These are phyloP conservation scores for Hordeum pubiflorum DNA, from an alignment of 202 grass and related monocot species.

Conservation along the genomic window DNA sequence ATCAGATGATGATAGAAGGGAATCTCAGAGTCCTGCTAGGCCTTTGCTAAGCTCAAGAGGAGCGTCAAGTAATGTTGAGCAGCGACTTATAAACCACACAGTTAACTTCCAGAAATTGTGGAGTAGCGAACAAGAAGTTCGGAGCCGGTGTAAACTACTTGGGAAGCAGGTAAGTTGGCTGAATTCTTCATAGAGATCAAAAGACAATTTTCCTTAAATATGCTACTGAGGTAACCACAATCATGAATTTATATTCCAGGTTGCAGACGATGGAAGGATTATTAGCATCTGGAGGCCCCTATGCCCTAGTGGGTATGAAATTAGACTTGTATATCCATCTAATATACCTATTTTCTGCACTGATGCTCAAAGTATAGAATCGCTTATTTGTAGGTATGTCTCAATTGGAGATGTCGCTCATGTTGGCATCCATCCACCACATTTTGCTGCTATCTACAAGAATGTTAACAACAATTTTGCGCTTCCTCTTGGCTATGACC, in stretches of 20 bases:
- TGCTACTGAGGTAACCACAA: not conserved
- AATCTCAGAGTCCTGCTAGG: conserved; percentile 47
- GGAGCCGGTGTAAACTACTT: conserved; percentile 80
- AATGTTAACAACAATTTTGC: conserved; percentile 64
- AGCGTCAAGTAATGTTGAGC: conserved; percentile 52
- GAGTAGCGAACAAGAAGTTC: conserved; percentile 85
- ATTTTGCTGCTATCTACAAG: conserved; percentile 62
- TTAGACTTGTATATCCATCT: conserved; percentile 14
- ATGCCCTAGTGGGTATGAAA: conserved; percentile 73
- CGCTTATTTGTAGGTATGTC: conserved; percentile 61
- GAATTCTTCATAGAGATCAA: not conserved
- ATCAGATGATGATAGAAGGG: conserved; percentile 61
- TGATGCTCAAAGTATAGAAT: conserved; percentile 4
- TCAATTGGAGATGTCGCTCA: conserved; percentile 85
- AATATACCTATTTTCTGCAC: conserved; percentile 15
- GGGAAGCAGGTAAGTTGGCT: conserved; percentile 67
- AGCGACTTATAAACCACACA: conserved; percentile 45
- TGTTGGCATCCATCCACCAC: conserved; percentile 58
- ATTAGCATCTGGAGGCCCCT: conserved; percentile 83
- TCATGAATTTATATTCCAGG: conserved; percentile 35
- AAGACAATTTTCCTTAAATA: not conserved
- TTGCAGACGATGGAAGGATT: conserved; percentile 61
- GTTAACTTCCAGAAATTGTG: conserved; percentile 85
- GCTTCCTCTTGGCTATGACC: conserved; percentile 82
- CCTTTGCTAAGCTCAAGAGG: conserved; percentile 76